Conservation (phyloP, 2,329 filamentous ascomycete genomes). For the Penicillium sp. region DNA sequence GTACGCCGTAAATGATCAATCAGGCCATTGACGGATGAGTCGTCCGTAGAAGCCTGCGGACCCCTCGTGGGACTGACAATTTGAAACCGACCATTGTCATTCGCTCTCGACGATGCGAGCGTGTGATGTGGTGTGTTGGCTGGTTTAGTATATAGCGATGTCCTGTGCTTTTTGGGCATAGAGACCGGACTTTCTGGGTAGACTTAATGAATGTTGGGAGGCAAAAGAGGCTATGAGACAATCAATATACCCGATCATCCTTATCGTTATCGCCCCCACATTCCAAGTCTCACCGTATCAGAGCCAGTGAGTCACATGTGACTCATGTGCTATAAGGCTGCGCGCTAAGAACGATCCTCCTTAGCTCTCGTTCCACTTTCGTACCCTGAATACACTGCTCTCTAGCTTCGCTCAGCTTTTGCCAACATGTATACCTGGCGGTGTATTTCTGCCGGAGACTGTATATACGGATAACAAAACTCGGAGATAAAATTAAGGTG, state of each 20-base stretch:
- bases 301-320: no score
- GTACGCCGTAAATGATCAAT: conserved; percentile 48
- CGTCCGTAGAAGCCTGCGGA: conserved; percentile 21
- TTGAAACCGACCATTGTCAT: conserved; percentile 28
- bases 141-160: conserved; percentile 39
- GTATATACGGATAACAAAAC: no score
- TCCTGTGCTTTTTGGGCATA: conserved; percentile 52
- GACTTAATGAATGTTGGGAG: not conserved
- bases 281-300: not conserved
- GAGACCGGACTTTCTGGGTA: not conserved
- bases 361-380: no score
- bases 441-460: no score
- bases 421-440: no score
- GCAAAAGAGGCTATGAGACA: not conserved
- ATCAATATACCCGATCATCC: not conserved
- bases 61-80: conserved; percentile 8
- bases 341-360: no score
- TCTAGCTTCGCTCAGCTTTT: no score
- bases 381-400: no score
- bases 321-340: no score
- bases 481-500: no score
- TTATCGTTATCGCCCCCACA: conserved; percentile 2
- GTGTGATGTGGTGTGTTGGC: conserved; percentile 41
- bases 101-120: conserved; percentile 30
- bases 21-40: conserved; percentile 48